phyloP scores from a whole-genome alignment of 1,284 basidiomycete genomes.

The Ganoderma sinense region DNA sequence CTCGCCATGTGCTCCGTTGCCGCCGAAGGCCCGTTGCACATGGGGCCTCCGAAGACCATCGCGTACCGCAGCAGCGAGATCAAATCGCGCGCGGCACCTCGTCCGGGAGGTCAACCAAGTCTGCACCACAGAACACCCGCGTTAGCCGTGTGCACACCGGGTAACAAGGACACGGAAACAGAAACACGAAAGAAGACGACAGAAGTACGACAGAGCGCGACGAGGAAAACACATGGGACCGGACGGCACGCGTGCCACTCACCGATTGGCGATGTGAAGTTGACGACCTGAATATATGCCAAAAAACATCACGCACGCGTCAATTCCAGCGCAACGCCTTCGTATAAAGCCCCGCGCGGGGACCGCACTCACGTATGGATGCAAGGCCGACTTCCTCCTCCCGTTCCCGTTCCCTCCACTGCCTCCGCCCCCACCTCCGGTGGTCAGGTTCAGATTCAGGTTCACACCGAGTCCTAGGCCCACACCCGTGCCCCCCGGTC shows the following conservation, averaged over 20 bases:
- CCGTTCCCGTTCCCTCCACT: conserved; percentile 9
- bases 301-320: neutral
- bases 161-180: neutral
- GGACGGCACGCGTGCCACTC: conserved; percentile 12
- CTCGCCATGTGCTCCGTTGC: conserved; percentile 7
- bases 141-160: neutral
- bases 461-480: conserved; percentile 9
- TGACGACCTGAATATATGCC: conserved; percentile 31
- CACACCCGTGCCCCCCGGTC: conserved; percentile 8
- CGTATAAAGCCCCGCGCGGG: neutral
- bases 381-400: conserved; percentile 34
- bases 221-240: neutral
- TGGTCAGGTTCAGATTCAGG: neutral
- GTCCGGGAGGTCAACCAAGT: conserved; percentile 27
- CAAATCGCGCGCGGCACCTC: conserved; percentile 28
- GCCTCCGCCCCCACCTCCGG: conserved; percentile 5
- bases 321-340: conserved; percentile 3
- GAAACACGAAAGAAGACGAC: too few species aligned
- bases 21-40: neutral
- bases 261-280: conserved; percentile 45
- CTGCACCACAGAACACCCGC: conserved; percentile 12
- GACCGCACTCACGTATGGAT: conserved; percentile 42
- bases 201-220: too few species aligned
- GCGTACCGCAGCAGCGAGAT: neutral
- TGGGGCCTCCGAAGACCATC: neutral